Base-by-base conservation (phyloP, 2,329 filamentous ascomycete species). In the Claviceps citrina region DNA sequence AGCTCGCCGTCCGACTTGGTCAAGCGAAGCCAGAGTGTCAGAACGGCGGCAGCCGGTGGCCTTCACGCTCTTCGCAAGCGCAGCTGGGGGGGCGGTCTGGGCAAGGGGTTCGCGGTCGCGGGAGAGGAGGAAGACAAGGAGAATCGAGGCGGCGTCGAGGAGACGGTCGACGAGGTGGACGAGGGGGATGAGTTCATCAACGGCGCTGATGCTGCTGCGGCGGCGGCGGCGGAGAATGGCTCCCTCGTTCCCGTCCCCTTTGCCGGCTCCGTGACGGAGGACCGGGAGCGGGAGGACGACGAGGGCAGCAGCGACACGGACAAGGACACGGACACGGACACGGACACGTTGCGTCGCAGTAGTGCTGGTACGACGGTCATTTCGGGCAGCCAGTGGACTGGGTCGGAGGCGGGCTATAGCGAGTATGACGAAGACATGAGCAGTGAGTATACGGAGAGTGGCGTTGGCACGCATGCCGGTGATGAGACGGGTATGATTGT, bases 1-100 rank as follows among this genome's bases (percentile, higher is more conserved):
- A 89, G 91, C 53, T 67, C 74, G 26, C 66, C 76, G 5, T 63
- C 62, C 7, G 70, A 73, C 16, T 76, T 73, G 35, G 67, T 93
- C 47, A 81, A 80, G 62, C 72, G 83, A 44, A 87, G 81, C 56
- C 81, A 87, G 55, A 86, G 81, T 43, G 81, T 85, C 48, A 78
- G 82, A 50, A 75, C 74, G 16, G 68, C 76, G 22, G 64, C 74
- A 18, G 68, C 76, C 22, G 64, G 61, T 4, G 54, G 48, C 18
- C 66, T 67, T n/a, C 66, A 67, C 20, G 62, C 64, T 0, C 55
- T 73, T 35, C 70, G 81, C 36, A 85, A 86, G 60, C 65, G 70
- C 32, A 84, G 80, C 52, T 85, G 81, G 80, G 75, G 70, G 24
- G 73, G 71, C 13, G 64, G 56, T 40, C 53, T 52, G 33, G 55